phyloP scores from a whole-genome alignment of 176 grass and related monocot species.

The Eleusine indica region DNA sequence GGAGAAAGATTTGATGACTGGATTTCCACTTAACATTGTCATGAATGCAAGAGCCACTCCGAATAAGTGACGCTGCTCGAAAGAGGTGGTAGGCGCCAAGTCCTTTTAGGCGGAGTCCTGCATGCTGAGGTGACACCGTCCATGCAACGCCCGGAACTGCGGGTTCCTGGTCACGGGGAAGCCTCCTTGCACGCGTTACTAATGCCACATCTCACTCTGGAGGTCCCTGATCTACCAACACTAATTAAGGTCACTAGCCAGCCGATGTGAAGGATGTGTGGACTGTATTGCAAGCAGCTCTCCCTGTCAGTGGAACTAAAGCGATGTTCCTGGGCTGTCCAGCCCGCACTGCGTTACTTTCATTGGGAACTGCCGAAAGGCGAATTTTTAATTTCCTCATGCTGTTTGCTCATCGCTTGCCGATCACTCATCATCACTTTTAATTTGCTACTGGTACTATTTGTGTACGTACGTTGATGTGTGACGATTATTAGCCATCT shows the following conservation, averaged over 20 bases:
- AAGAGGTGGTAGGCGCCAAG: constrained; percentile 37
- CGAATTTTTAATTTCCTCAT: background rate
- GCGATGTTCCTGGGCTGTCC: constrained; percentile 19
- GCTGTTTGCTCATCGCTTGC: constrained; percentile 14
- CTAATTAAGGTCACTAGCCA: background rate
- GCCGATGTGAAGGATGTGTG: background rate
- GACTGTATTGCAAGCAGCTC: background rate
- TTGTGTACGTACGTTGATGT: background rate
- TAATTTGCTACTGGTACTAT: background rate
- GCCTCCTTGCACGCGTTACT: background rate
- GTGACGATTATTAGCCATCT: constrained; percentile 23
- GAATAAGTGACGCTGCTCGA: background rate
- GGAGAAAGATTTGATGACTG: background rate
- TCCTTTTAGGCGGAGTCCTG: constrained; percentile 31
- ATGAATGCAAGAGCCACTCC: background rate
- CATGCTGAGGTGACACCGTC: constrained; percentile 45
- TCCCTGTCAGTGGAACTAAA: constrained; percentile 28
- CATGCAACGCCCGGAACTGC: constrained; percentile 45
- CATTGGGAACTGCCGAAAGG: background rate
- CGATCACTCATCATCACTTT: background rate
- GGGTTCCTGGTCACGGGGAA: constrained; percentile 22
- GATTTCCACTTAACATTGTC: background rate
- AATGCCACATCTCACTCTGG: background rate
- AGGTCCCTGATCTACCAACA: constrained; percentile 32
- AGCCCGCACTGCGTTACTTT: constrained; percentile 35